A percentile compares a stretch with the other conserved stretches of the same genome.
Conservation (phyloP, 306 rosid genomes). For the Pyrus pyrifolia region DNA sequence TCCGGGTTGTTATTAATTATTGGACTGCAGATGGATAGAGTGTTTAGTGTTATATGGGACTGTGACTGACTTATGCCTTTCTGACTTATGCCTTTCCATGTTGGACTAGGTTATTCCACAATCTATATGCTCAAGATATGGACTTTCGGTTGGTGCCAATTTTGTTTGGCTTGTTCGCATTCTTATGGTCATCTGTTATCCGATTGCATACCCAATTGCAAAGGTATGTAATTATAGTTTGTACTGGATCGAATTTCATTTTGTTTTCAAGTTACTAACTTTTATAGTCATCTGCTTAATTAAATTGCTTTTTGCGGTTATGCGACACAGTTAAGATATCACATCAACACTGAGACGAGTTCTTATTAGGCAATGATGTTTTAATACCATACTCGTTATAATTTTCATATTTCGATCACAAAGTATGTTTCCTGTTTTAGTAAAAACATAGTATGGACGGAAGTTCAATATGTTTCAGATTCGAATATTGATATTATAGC, state of each 20-base stretch:
- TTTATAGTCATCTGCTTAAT: background rate
- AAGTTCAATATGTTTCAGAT: background rate
- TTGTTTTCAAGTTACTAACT: background rate
- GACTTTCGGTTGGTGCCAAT: conserved; percentile 69
- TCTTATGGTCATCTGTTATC: conserved; percentile 71
- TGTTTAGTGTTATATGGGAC: background rate
- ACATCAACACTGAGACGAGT: background rate
- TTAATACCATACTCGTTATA: background rate
- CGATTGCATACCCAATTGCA: conserved; percentile 77
- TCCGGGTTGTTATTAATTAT: conserved; percentile 1
- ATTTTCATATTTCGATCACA: background rate
- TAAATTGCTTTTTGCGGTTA: background rate
- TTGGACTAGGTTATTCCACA: conserved; percentile 74
- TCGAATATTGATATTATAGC: background rate
- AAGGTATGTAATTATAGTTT: conserved; percentile 35
- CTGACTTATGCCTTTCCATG: conserved; percentile 1
- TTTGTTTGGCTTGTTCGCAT: conserved; percentile 74
- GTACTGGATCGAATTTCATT: background rate
- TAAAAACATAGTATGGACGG: background rate
- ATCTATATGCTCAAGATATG: conserved; percentile 81
- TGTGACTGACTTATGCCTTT: too few species aligned
- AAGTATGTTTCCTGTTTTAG: background rate
- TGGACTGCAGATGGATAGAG: background rate
- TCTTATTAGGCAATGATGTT: background rate
- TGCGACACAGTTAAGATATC: background rate